phyloP scores from a whole-genome alignment of 1,139 yeast genomes.

The Diutina neorugosa region DNA sequence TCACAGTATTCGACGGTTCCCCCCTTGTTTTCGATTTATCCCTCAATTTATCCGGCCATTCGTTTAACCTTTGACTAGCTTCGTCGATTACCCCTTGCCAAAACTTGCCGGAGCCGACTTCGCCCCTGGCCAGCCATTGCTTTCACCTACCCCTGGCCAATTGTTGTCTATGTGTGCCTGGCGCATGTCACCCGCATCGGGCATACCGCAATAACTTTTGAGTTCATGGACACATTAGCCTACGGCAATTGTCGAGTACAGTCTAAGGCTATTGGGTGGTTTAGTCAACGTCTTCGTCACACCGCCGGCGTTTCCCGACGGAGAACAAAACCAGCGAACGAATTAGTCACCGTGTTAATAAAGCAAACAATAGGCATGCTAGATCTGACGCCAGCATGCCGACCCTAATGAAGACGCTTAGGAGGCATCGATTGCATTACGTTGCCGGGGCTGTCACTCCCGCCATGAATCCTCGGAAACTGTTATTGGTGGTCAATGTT shows the following conservation, averaged over 20 bases:
- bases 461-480: neutral
- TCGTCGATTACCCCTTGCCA: neutral
- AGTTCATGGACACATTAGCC: neutral
- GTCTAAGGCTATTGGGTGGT: neutral
- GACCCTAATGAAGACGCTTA: neutral
- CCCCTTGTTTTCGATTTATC: neutral
- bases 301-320: too few species aligned
- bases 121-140: neutral
- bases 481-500: too few species aligned
- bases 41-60: neutral
- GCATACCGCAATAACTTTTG: neutral
- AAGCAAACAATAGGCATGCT: neutral
- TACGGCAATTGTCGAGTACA: neutral
- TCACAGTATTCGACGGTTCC: neutral
- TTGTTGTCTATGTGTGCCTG: neutral
- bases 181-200: neutral
- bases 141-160: neutral
- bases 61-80: neutral
- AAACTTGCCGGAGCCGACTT: neutral
- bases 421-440: neutral
- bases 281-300: too few species aligned
- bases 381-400: neutral
- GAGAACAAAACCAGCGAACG: too few species aligned
- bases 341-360: too few species aligned
- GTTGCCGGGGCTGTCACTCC: neutral